These are phyloP conservation scores for Kazachstania martiniae DNA, from an alignment of 805 yeast genomes.

Conservation along the genomic window DNA sequence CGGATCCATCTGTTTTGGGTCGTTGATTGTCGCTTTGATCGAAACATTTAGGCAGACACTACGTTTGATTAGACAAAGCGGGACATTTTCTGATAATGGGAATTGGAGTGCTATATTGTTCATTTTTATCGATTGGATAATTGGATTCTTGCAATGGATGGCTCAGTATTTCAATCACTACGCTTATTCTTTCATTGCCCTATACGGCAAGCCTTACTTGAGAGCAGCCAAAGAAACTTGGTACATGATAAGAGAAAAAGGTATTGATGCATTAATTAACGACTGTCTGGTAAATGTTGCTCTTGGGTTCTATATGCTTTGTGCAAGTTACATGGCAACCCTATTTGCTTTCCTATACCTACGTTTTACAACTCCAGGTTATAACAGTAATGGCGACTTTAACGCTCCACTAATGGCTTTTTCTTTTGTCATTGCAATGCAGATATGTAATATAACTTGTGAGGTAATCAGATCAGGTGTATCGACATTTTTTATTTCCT, in stretches of 20 bases:
- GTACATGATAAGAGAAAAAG: slow-evolving; percentile 65
- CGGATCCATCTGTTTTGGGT: slow-evolving; percentile 85
- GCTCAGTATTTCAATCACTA: slow-evolving; percentile 82
- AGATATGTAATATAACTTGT: slow-evolving; percentile 61
- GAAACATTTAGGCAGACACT: slow-evolving; percentile 54
- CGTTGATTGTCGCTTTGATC: slow-evolving; percentile 57
- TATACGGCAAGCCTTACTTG: slow-evolving; percentile 73
- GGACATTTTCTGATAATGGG: slow-evolving; percentile 34
- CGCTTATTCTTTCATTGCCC: slow-evolving; percentile 77
- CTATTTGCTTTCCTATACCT: slow-evolving; percentile 57
- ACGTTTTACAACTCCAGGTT: slow-evolving; percentile 54
- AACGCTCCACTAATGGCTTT: slow-evolving; percentile 70
- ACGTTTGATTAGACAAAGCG: slow-evolving; percentile 36
- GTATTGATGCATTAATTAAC: slow-evolving; percentile 74
- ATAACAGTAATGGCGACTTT: slow-evolving; percentile 47
- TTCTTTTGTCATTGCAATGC: slow-evolving; percentile 61
- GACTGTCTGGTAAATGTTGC: slow-evolving; percentile 77
- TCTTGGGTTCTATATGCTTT: slow-evolving; percentile 60
- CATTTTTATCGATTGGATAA: slow-evolving; percentile 44
- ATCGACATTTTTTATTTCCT: slow-evolving; percentile 72
- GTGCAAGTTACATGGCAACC: slow-evolving; percentile 58
- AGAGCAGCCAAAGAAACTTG: slow-evolving; percentile 75
- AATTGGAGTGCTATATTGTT: slow-evolving; percentile 43
- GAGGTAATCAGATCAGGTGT: slow-evolving; percentile 74
- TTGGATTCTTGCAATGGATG: slow-evolving; percentile 65